Base-by-base conservation (phyloP, 768 basidiomycete genomes). In the Termitomyces sp. region DNA sequence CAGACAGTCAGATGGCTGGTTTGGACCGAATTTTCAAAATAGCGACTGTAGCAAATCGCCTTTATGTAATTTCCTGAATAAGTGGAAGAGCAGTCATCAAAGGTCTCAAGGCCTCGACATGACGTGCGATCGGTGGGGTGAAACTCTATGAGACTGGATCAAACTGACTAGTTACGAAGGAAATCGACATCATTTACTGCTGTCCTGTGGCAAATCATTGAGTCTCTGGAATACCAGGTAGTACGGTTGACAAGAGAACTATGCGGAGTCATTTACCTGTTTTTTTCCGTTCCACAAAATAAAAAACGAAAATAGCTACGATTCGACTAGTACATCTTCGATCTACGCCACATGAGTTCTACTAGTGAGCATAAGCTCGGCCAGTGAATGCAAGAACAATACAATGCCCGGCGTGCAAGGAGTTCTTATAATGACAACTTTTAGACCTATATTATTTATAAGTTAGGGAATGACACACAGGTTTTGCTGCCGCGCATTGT, bases 1-100 rank as follows among this genome's bases (percentile, higher is more conserved):
- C 1, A 54, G 64, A 55, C 82, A 84, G 37, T 63, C n/a, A n/a
- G n/a, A n/a, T 68, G 1, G 79, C 58, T 85, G 84, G 52, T 68
- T 71, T 0, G 82, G 75, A 53, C 82, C 83, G 64, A 85, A 84
- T 29, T 56, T 63, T 36, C 14, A 69, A 85, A 86, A 42, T 69
- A 71, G 24, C 60, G 58, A 57, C 68, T 72, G 12, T 37, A 26
- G 18, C 24, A 51, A 37, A 51, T 14, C 5, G 26, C 36, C 36
- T 26, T 18, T 5, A n/a, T n/a, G n/a, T n/a, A 27, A 12, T 37
- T 37, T 49, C 14, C 10, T 8, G 8, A 13, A 9, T 26, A 0
- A n/a, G 36, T 5, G 36, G 36, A 37, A 18, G 18, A 51, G 10
- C 24, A 10, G 26, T 51, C 36, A 18, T 39, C 36, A 16, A 27